Percentiles rank a stretch among this genome's conserved stretches.
These are phyloP conservation scores for Ambispora gerdemannii DNA, from an alignment of 192 early-diverging fungal species.

Conservation along the genomic window DNA sequence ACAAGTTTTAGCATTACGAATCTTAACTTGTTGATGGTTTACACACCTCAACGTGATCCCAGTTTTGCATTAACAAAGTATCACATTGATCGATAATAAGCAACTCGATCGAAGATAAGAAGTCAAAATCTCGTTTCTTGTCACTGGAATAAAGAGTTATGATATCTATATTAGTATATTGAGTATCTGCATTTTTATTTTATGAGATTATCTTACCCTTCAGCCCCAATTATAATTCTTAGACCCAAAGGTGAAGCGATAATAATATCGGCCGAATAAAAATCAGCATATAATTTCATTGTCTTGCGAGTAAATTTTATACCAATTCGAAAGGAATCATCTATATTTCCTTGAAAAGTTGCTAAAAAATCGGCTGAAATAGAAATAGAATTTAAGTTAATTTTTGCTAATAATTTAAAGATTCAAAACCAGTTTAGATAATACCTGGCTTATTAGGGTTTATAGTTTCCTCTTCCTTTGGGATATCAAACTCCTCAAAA, in stretches of 20 bases:
- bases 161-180: too few species aligned
- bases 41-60: constrained; percentile 91
- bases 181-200: too few species aligned
- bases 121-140: constrained; percentile 90
- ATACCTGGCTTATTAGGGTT: constrained; percentile 63
- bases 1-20: constrained; percentile 12
- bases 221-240: constrained; percentile 77
- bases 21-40: too few species aligned
- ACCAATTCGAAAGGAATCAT: constrained; percentile 92
- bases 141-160: constrained; percentile 57
- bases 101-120: constrained; percentile 88
- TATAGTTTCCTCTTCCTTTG: constrained; percentile 55
- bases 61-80: constrained; percentile 95
- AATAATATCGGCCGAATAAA: constrained; percentile 89
- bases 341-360: constrained; percentile 92
- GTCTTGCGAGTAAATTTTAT: constrained; percentile 84
- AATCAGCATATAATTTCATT: constrained; percentile 82
- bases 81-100: constrained; percentile 85
- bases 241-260: constrained; percentile 91
- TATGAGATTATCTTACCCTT: constrained; percentile 63
- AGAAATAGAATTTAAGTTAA: not conserved
- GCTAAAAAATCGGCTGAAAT: constrained; percentile 65
- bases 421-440: not conserved
- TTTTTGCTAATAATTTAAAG: too few species aligned
- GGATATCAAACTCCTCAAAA: constrained; percentile 71